phyloP scores from a whole-genome alignment of 257 asterid genomes.

The Capsicum baccatum region DNA sequence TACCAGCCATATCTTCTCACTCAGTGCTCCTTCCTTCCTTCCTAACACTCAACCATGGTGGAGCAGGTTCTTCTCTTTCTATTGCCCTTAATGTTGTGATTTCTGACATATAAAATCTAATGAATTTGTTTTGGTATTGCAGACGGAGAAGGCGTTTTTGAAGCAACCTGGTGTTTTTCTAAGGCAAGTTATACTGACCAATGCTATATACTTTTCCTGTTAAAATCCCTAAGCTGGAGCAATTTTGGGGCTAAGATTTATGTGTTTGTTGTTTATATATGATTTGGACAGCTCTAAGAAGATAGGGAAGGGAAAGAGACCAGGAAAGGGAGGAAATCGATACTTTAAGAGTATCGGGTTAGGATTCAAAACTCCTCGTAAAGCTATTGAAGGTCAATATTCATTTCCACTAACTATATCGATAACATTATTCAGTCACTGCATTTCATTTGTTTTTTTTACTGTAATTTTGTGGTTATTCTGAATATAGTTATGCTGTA shows the following conservation, averaged over 20 bases:
- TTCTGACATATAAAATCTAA: neutral
- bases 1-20: neutral
- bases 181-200: neutral
- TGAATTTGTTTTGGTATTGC: neutral
- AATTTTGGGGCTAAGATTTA: neutral
- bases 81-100: neutral
- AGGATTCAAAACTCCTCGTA: constrained; percentile 55
- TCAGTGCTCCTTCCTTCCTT: neutral
- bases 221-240: neutral
- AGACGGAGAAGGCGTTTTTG: constrained; percentile 38
- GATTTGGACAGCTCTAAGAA: constrained; percentile 49
- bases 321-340: constrained; percentile 56
- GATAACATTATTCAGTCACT: too few relatives aligned
- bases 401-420: neutral
- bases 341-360: constrained; percentile 53
- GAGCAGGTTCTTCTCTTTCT: constrained; percentile 1
- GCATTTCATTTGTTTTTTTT: neutral
- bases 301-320: constrained; percentile 54
- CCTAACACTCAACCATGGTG: constrained; percentile 23
- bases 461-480: too few relatives aligned
- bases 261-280: neutral
- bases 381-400: constrained; percentile 50
- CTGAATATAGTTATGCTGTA: too few relatives aligned
- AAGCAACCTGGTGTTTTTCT: constrained; percentile 38
- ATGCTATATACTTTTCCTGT: neutral